phyloP scores from a whole-genome alignment of 1,139 yeast species.

The Sugiyamaella xylanicola region DNA sequence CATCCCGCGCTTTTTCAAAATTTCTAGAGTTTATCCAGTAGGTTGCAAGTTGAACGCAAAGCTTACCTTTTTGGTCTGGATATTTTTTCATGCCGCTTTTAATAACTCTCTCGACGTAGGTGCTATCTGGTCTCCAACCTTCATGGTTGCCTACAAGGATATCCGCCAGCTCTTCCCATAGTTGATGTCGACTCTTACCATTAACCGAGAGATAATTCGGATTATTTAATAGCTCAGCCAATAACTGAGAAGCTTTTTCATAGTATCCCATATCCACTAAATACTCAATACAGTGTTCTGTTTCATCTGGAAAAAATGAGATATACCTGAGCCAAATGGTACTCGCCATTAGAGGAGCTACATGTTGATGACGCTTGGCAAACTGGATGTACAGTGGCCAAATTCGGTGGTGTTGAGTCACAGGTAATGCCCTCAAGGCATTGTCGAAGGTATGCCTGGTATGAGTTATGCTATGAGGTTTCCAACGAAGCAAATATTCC shows the following conservation, averaged over 20 bases:
- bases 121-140: slow-evolving; percentile 9
- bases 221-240: slow-evolving; percentile 40
- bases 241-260: slow-evolving; percentile 38
- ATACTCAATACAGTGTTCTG: slow-evolving; percentile 40
- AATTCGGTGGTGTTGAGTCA: slow-evolving; percentile 55
- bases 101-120: slow-evolving; percentile 45
- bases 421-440: slow-evolving; percentile 54
- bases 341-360: slow-evolving; percentile 52
- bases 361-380: slow-evolving; percentile 45
- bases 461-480: slow-evolving; percentile 46
- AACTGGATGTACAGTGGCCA: slow-evolving; percentile 64
- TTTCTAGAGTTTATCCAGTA: slow-evolving; percentile 49
- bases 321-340: slow-evolving; percentile 51
- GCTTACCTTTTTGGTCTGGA: slow-evolving; percentile 61
- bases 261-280: slow-evolving; percentile 35
- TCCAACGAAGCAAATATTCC: slow-evolving; percentile 45
- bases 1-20: slow-evolving; percentile 50
- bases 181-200: slow-evolving; percentile 47
- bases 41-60: slow-evolving; percentile 55
- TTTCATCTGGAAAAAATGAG: slow-evolving; percentile 44
- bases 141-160: slow-evolving; percentile 42
- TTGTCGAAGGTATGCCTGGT: slow-evolving; percentile 56
- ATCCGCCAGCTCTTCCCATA: slow-evolving; percentile 55
- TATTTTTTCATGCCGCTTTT: slow-evolving; percentile 49
- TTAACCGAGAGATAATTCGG: slow-evolving; percentile 42